Conservation (phyloP, 2,329 filamentous ascomycete species). For the Colletotrichum tofieldiae region DNA sequence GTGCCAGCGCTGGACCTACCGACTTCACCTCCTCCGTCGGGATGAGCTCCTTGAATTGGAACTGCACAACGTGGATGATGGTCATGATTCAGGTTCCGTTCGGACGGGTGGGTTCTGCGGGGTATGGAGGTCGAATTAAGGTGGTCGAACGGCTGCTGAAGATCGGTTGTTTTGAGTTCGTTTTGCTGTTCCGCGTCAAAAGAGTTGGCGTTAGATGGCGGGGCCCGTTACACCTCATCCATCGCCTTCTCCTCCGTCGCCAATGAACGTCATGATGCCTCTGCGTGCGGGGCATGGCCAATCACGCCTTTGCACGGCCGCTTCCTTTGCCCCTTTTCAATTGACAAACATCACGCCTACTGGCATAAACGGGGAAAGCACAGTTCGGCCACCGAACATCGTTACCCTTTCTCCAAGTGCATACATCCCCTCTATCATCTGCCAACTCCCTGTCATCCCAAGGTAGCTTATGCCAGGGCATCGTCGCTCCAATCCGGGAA, state of each 20-base stretch:
- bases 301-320: background rate
- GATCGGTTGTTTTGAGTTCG: slow-evolving; percentile 1
- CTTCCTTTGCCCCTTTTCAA: background rate
- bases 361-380: background rate
- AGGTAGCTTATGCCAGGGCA: background rate
- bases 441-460: too few species aligned
- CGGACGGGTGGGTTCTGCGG: background rate
- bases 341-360: slow-evolving; percentile 6
- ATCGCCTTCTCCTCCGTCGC: slow-evolving; percentile 6
- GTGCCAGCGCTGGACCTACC: slow-evolving; percentile 59
- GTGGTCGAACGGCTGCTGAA: background rate
- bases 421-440: background rate
- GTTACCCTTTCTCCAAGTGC: background rate
- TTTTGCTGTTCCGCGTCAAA: background rate
- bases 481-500: background rate
- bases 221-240: background rate
- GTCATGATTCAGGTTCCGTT: slow-evolving; percentile 61
- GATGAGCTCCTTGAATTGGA: slow-evolving; percentile 72
- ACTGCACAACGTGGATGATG: slow-evolving; percentile 78
- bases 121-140: background rate
- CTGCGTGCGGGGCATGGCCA: background rate
- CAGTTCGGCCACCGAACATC: background rate
- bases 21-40: slow-evolving; percentile 67
- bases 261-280: slow-evolving; percentile 4
- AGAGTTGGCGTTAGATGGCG: background rate